These are phyloP conservation scores for Triticum urartu DNA, from an alignment of 176 grass and related monocot genomes.

Conservation along the genomic window DNA sequence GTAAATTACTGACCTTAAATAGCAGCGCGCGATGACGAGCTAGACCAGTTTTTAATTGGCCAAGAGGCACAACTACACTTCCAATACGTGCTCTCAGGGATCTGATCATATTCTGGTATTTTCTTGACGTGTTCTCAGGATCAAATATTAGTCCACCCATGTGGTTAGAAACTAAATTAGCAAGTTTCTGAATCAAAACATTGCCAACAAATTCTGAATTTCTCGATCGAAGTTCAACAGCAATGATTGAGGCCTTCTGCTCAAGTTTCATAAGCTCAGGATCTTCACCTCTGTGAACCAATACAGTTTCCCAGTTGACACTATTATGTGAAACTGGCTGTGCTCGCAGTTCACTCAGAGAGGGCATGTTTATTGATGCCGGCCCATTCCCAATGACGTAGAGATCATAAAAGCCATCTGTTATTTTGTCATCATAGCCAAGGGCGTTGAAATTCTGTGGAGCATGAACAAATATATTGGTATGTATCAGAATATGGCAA, in stretches of 20 bases:
- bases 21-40: conserved; percentile 91
- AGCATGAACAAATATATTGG: conserved; percentile 39
- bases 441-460: conserved; percentile 89
- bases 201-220: conserved; percentile 54
- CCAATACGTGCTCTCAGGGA: conserved; percentile 54
- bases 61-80: conserved; percentile 74
- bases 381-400: conserved; percentile 54
- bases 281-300: conserved; percentile 92
- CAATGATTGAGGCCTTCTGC: conserved; percentile 53
- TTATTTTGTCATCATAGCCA: conserved; percentile 89
- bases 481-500: conserved; percentile 35
- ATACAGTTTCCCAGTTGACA: conserved; percentile 76
- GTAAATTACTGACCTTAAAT: conserved; percentile 76
- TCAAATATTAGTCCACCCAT: conserved; percentile 83
- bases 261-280: conserved; percentile 74
- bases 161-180: conserved; percentile 70
- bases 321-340: conserved; percentile 56
- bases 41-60: conserved; percentile 78
- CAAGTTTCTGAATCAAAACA: conserved; percentile 80
- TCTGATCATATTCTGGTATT: conserved; percentile 62
- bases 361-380: conserved; percentile 57
- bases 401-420: conserved; percentile 96
- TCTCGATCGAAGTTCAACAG: conserved; percentile 43
- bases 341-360: conserved; percentile 68
- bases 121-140: conserved; percentile 61